Base-by-base conservation (phyloP, 257 asterid genomes). In the Penstemon barbatus region DNA sequence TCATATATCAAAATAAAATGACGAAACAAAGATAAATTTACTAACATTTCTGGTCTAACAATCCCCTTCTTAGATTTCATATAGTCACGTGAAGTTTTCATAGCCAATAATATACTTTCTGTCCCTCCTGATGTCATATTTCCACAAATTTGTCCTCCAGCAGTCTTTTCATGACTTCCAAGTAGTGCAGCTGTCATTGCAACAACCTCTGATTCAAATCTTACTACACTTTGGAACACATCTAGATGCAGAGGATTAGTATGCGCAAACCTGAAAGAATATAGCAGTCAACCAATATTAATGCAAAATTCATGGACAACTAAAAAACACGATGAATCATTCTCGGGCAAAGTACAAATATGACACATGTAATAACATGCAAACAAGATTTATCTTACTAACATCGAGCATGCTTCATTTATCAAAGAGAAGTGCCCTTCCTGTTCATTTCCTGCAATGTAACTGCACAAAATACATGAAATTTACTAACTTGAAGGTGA, bases 51-150 rank as follows among this genome's bases (percentile, higher is more conserved):
- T 71, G 97, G 99, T 66, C 69, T 87, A 25, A 84, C 84, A 71
- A 94, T 89, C 78, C 96, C 97, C 71, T 79, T 89, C 82, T 77
- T 86, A 65, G 80, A 82, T 86, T 80, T 89, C 97, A 94, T 94
- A 71, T 89, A 91, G 70, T 94, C 99, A 39, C 97, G 89, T 39
- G 99, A 89, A 62, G 97, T 77, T 78, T 94, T 94, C 73, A 94
- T 84, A 43, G 97, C 99, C 80, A 94, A 46, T 70, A 91, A 70
- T 83, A 94, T 94, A 80, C 99, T 94, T 73, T 94, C 99, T 50
- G 99, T 91, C 69, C 99, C 99, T 50, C 99, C 99, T 15, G 99
- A 94, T 43, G 97, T 94, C 99, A 94, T 94, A 76, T 94, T 94
- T 70, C 99, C 99, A 74, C 99, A 94, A 53, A 94, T 63, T 79